Percentiles rank a stretch among this genome's conserved stretches.
phyloP scores from a whole-genome alignment of 1,139 yeast genomes.

The Saccharomyces hybrid region DNA sequence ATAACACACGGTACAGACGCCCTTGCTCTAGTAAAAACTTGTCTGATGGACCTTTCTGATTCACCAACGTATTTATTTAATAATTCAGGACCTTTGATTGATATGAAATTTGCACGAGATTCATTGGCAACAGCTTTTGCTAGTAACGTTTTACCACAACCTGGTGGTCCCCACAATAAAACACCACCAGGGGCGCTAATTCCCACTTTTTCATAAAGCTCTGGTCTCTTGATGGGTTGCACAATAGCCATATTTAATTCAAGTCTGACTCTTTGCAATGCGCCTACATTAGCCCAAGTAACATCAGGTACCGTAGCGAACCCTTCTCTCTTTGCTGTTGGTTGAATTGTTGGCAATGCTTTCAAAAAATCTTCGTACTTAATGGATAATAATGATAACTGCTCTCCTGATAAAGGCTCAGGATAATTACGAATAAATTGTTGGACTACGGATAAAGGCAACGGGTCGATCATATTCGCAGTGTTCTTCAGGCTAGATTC shows the following conservation, averaged over 20 bases:
- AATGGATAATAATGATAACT: conserved; percentile 67
- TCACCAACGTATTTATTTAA: conserved; percentile 95
- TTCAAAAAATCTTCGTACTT: conserved; percentile 70
- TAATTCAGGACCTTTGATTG: conserved; percentile 92
- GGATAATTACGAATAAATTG: conserved; percentile 70
- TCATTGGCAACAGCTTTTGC: conserved; percentile 98
- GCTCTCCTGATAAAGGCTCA: conserved; percentile 64
- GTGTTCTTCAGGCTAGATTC: conserved; percentile 25
- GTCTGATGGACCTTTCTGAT: conserved; percentile 89
- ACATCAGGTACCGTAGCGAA: conserved; percentile 98
- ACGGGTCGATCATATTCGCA: conserved; percentile 29
- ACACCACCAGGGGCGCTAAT: conserved; percentile 97
- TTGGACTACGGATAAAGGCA: conserved; percentile 57
- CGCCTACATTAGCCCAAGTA: conserved; percentile 94
- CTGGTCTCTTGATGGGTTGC: conserved; percentile 92
- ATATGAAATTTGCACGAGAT: conserved; percentile 89
- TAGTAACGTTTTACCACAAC: conserved; percentile 92
- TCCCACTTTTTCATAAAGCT: conserved; percentile 82
- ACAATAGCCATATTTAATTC: conserved; percentile 97
- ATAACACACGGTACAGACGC: conserved; percentile 95
- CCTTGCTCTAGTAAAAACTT: conserved; percentile 87
- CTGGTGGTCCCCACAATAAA: conserved; percentile 98
- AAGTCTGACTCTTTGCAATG: conserved; percentile 67
- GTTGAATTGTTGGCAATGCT: conserved; percentile 91
- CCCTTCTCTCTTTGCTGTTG: conserved; percentile 97